phyloP scores from a whole-genome alignment of 495 filamentous ascomycete genomes.

The Filosporella fistucella region DNA sequence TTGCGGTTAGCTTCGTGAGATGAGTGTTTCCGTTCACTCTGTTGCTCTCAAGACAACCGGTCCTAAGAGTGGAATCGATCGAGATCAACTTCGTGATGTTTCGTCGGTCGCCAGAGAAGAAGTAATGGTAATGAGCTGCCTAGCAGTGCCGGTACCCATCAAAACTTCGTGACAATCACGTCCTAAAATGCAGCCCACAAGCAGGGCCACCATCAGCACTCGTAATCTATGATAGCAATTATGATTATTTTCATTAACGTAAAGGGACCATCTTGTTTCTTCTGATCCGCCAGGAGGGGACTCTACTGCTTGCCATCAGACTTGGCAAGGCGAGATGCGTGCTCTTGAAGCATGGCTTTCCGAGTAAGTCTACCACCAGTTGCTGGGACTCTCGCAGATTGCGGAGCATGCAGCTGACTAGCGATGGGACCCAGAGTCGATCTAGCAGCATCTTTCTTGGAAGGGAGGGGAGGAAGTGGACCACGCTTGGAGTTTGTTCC shows the following conservation, averaged over 20 bases:
- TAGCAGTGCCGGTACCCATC: neutral
- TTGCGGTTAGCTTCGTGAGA: too few species aligned
- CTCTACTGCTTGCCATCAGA: slow-evolving; percentile 11
- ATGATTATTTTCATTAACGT: neutral
- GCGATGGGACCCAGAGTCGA: too few species aligned
- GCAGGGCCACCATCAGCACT: slow-evolving; percentile 18
- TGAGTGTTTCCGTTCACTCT: too few species aligned
- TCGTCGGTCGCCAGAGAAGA: slow-evolving; percentile 17
- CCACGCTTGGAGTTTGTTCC: neutral
- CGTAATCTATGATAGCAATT: slow-evolving; percentile 2
- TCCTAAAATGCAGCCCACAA: slow-evolving; percentile 18
- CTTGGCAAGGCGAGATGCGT: slow-evolving; percentile 7
- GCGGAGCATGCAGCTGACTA: too few species aligned
- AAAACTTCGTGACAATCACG: slow-evolving; percentile 18
- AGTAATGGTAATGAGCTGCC: slow-evolving; percentile 14
- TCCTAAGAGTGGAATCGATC: too few species aligned
- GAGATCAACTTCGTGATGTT: neutral
- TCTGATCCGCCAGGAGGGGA: too few species aligned
- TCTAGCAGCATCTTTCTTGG: neutral
- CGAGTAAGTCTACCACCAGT: slow-evolving; percentile 11
- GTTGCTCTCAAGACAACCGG: too few species aligned
- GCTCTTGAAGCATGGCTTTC: slow-evolving; percentile 18
- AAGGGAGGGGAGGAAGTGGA: neutral
- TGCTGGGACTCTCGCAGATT: too few species aligned
- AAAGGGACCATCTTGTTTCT: neutral